Base-by-base conservation (phyloP, 306 rosid genomes). In the Prunus persica region DNA sequence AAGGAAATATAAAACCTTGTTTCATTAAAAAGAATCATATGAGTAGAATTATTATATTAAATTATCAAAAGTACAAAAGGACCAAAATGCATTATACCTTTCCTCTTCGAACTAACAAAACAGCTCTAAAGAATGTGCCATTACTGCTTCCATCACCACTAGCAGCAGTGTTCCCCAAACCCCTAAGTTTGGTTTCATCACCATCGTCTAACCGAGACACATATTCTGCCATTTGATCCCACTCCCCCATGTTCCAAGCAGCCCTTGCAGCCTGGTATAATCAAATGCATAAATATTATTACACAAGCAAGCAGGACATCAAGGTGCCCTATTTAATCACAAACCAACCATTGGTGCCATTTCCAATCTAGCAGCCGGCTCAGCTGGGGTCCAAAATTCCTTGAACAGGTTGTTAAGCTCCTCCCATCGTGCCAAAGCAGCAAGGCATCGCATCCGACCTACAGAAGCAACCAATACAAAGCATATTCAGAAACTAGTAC, bases 211-310 rank as follows among this genome's bases (percentile, higher is more conserved):
- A 84, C 57, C 97, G 92, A 77, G 91, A 88, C 70, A 95, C 97
- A 79, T 92, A 95, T 70, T 92, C 97, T 28, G 97, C 92, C 99
- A 95, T 95, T 87, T 92, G 99, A 72, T 95, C 97, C 99, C 99
- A 95, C 88, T 95, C 99, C 75, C 99, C 99, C 99, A 95, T 92
- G 88, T 95, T 89, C 99, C 99, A 95, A 80, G 99, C 99, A 82
- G 97, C 96, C 54, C 0, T 69, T 56, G 99, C 97, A 82, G 99
- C 99, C 99, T 95, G 81, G 76, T 43, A 77, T 78, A 79, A 69
- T 75, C 76, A 57, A 43, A 84, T 50, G 41, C 24, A 25, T 10
- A 43, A 16, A 30, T 38, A 38, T 38, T 38, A 68, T 49, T 51
- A 80, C 19, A 61, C 13, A 74, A 63, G 76, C 56, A 73, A 63